phyloP scores from a whole-genome alignment of 345 rosid genomes.

The Cardamine resedifolia region DNA sequence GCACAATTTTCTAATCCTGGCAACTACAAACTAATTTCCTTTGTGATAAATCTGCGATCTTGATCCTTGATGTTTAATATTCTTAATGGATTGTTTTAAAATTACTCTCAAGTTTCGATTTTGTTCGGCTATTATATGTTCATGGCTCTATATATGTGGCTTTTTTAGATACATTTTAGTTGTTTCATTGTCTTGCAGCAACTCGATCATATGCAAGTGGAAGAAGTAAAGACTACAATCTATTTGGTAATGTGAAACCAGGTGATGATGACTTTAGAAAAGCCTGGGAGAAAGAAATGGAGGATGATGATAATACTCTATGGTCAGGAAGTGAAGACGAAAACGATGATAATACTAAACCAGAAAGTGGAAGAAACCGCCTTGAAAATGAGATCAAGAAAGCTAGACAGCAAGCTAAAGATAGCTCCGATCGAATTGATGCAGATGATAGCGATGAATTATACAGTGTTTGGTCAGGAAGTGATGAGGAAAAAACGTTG shows the following conservation, averaged over 20 bases:
- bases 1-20: neutral
- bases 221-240: slow-evolving; percentile 58
- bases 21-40: neutral
- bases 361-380: slow-evolving; percentile 21
- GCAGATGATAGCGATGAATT: slow-evolving; percentile 92
- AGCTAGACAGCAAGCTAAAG: slow-evolving; percentile 74
- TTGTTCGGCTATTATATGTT: neutral
- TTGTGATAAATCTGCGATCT: neutral
- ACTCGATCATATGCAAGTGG: slow-evolving; percentile 58
- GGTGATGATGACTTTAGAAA: slow-evolving; percentile 65
- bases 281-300: slow-evolving; percentile 68
- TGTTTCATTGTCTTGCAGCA: slow-evolving; percentile 44
- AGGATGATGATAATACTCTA: slow-evolving; percentile 54
- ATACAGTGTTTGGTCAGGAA: slow-evolving; percentile 82
- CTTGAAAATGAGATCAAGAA: slow-evolving; percentile 61
- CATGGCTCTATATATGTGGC: neutral
- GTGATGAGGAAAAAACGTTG: slow-evolving; percentile 88
- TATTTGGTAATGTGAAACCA: slow-evolving; percentile 61
- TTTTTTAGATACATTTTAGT: neutral
- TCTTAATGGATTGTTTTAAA: neutral
- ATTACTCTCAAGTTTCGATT: neutral
- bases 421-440: slow-evolving; percentile 62
- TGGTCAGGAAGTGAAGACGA: slow-evolving; percentile 96
- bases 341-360: slow-evolving; percentile 35
- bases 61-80: neutral